phyloP scores from a whole-genome alignment of 2,329 filamentous ascomycete genomes.

The Sporothrix brunneoviolacea region DNA sequence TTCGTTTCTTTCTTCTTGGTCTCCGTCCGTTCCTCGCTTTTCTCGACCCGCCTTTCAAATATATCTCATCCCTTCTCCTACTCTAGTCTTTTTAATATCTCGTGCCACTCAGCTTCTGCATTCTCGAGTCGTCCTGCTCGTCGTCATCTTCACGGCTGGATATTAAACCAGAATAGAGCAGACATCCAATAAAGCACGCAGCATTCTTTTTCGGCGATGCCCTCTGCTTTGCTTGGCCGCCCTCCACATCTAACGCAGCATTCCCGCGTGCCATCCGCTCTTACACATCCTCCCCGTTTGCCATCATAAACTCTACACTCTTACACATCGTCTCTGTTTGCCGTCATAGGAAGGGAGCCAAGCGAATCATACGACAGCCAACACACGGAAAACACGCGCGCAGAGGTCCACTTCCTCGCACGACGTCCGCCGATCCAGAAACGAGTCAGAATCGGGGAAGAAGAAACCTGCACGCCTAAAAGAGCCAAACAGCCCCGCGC shows the following conservation, averaged over 20 bases:
- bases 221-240: background rate
- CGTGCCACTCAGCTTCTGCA: too few relatives aligned
- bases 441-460: background rate
- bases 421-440: background rate
- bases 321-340: background rate
- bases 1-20: background rate
- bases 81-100: background rate
- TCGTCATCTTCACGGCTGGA: constrained; percentile 2
- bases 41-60: background rate
- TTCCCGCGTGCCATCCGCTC: background rate
- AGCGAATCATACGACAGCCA: too few relatives aligned
- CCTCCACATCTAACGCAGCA: background rate
- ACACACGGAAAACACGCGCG: background rate
- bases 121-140: constrained; percentile 1
- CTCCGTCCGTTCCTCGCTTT: background rate
- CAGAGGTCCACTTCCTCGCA: background rate
- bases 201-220: background rate
- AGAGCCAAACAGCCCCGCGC: background rate
- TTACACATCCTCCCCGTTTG: background rate
- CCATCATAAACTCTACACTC: background rate
- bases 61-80: background rate
- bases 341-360: background rate
- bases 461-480: constrained; percentile 2
- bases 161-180: background rate
- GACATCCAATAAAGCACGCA: background rate